Conservation (phyloP, 129 eudicot species). For the Pittosporum tobira region DNA sequence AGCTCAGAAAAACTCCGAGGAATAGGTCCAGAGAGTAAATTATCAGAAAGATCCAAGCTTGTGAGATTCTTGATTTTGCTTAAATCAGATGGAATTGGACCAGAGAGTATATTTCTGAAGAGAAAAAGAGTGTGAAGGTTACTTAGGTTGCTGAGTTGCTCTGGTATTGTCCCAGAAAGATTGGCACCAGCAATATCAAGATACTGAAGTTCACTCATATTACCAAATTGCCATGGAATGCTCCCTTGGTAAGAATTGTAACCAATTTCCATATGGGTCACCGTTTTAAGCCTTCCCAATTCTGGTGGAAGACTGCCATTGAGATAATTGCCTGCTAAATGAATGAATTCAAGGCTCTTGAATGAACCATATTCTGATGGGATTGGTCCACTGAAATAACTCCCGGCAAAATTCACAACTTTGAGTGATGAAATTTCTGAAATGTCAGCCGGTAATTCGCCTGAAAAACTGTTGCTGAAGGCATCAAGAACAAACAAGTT, state of each 20-base stretch:
- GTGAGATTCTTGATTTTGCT: conserved; percentile 40
- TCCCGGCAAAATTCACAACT: conserved; percentile 82
- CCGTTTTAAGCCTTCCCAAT: conserved; percentile 48
- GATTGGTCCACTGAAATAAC: conserved; percentile 83
- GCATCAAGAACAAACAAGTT: conserved; percentile 69
- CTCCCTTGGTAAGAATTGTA: conserved; percentile 62
- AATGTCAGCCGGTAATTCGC: conserved; percentile 60
- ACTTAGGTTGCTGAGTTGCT: conserved; percentile 45
- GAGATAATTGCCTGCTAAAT: conserved; percentile 75
- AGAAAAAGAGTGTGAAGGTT: conserved; percentile 73
- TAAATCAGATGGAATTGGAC: conserved; percentile 51
- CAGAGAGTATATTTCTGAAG: conserved; percentile 61
- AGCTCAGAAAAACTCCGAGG: conserved; percentile 67
- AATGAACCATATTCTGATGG: conserved; percentile 68
- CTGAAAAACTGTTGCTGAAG: conserved; percentile 90
- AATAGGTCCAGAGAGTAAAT: conserved; percentile 63
- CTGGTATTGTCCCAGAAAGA: conserved; percentile 72
- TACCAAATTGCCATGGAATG: conserved; percentile 84
- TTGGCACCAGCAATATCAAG: conserved; percentile 94
- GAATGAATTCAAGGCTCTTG: conserved; percentile 59
- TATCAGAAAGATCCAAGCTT: conserved; percentile 95
- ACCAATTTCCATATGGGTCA: conserved; percentile 94
- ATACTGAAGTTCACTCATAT: conserved; percentile 72
- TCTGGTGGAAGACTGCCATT: conserved; percentile 62
- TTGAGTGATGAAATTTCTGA: conserved; percentile 42